Evolutionary conservation across 495 filamentous ascomycete species (phyloP).

Genomic region (Penicillium desertorum): DNA sequence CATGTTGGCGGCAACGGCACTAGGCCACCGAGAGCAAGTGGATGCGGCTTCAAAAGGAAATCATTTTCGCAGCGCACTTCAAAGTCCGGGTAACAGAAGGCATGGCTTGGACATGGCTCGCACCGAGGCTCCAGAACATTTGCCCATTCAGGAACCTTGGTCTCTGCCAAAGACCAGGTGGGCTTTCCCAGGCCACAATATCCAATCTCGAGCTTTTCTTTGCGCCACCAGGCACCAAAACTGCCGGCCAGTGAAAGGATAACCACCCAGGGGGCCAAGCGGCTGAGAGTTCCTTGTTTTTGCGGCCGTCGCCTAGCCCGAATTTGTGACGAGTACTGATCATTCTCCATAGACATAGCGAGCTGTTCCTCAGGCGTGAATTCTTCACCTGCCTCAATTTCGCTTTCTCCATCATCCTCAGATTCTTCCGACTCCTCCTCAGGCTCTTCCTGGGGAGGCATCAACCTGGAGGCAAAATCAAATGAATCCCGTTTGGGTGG

Average conservation of each 20-base stretch:
- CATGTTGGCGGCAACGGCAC: constrained; percentile 89
- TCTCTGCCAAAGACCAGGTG: constrained; percentile 52
- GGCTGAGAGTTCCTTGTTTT: constrained; percentile 37
- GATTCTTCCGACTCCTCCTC: constrained; percentile 40
- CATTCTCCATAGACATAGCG: constrained; percentile 68
- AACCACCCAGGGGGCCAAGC: constrained; percentile 64
- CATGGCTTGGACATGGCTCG: constrained; percentile 89
- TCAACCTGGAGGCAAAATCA: constrained; percentile 41
- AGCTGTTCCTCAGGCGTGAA: constrained; percentile 89
- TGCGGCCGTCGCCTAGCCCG: constrained; percentile 39
- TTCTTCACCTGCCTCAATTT: constrained; percentile 73
- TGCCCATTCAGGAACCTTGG: constrained; percentile 65
- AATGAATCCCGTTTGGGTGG: constrained; percentile 47
- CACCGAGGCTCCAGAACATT: constrained; percentile 72
- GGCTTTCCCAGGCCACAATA: constrained; percentile 86
- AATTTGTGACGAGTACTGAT: constrained; percentile 30
- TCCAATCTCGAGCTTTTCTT: constrained; percentile 91
- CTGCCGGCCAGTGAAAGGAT: constrained; percentile 63
- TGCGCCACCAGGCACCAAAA: constrained; percentile 80
- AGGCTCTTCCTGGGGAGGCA: constrained; percentile 29
- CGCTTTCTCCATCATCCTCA: constrained; percentile 43
- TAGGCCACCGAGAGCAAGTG: constrained; percentile 75
- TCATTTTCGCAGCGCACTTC: constrained; percentile 78
- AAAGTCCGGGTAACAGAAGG: constrained; percentile 79
- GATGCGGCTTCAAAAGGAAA: constrained; percentile 82